These are phyloP conservation scores for Actinomortierella wolfii DNA, from an alignment of 371 early-diverging fungal species.

Conservation along the genomic window DNA sequence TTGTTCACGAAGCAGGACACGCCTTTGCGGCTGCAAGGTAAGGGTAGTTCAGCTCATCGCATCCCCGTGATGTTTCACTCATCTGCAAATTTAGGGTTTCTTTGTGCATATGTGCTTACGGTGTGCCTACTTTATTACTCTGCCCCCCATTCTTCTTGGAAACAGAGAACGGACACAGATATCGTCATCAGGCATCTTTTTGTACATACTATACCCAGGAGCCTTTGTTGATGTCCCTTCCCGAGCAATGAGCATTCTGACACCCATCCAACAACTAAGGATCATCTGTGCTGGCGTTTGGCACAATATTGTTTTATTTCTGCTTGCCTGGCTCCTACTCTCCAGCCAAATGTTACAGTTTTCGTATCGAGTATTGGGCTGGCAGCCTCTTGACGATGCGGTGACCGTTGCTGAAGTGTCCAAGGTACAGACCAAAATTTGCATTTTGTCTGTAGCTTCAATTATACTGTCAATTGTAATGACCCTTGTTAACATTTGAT, in stretches of 20 bases:
- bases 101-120: too few relatives aligned
- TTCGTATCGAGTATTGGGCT: constrained; percentile 51
- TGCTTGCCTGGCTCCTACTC: constrained; percentile 52
- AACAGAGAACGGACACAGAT: constrained; percentile 66
- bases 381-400: constrained; percentile 61
- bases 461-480: neutral
- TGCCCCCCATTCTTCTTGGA: neutral
- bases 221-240: constrained; percentile 83
- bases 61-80: too few relatives aligned
- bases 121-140: too few relatives aligned
- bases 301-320: constrained; percentile 74
- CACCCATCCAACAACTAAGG: constrained; percentile 60
- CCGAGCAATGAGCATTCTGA: constrained; percentile 51
- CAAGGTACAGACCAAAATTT: constrained; percentile 24
- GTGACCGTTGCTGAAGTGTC: constrained; percentile 67
- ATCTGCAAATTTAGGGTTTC: too few relatives aligned
- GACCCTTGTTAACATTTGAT: too few relatives aligned
- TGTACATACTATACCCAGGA: constrained; percentile 80
- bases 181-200: constrained; percentile 71
- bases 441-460: neutral
- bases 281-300: constrained; percentile 87
- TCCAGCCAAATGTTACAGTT: constrained; percentile 57
- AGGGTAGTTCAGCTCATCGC: constrained; percentile 3
- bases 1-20: constrained; percentile 84
- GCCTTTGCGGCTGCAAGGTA: constrained; percentile 75